Evolutionary conservation across 2,329 filamentous ascomycete genomes (phyloP).

Genomic region (Sordariomycetes sp.): DNA sequence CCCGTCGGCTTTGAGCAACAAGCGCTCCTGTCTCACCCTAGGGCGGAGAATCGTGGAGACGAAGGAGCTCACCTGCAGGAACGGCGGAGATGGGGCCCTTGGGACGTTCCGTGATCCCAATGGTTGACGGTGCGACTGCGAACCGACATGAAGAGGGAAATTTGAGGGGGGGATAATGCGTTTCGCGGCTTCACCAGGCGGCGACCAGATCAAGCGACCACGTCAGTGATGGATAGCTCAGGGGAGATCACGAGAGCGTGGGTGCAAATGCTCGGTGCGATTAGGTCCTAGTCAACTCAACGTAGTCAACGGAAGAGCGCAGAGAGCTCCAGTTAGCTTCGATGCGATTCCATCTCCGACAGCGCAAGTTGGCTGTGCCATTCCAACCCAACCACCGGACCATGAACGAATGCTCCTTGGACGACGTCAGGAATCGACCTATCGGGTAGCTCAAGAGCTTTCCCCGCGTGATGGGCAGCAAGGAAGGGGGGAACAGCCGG

Average conservation of each 20-base stretch:
- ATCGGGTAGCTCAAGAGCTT: conserved; percentile 3
- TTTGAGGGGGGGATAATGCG: background rate
- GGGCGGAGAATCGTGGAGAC: background rate
- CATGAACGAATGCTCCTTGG: background rate
- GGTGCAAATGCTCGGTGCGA: background rate
- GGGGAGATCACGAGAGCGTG: background rate
- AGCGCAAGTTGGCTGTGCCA: background rate
- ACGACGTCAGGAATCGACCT: background rate
- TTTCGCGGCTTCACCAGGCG: background rate
- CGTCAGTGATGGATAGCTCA: background rate
- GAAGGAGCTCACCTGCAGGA: too few relatives aligned
- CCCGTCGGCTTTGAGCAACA: background rate
- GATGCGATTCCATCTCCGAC: background rate
- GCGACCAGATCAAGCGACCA: background rate
- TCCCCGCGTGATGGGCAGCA: background rate
- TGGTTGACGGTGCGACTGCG: background rate
- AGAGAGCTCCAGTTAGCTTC: background rate
- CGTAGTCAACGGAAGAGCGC: background rate
- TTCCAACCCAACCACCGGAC: background rate
- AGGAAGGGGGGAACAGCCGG: background rate
- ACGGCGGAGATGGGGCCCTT: too few relatives aligned
- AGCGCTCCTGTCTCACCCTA: background rate
- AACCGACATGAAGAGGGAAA: background rate
- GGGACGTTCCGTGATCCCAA: background rate
- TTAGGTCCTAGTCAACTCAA: background rate